Evolutionary conservation across 768 basidiomycete genomes (phyloP).

Genomic region (Tremella mesenterica): DNA sequence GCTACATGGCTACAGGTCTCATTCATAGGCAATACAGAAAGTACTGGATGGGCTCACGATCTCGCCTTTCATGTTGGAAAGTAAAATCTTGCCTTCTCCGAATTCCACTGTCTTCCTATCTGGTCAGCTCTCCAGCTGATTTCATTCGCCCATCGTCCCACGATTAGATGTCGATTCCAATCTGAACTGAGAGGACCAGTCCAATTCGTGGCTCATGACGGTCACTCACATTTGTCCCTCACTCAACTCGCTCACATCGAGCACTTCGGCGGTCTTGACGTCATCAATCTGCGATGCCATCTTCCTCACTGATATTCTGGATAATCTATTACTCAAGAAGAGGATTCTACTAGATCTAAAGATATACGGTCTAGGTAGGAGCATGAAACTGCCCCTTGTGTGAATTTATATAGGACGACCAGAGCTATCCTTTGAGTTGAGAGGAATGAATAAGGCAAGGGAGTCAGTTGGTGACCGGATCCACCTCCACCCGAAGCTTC

Average conservation of each 20-base stretch:
- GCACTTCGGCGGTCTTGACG: conserved; percentile 44
- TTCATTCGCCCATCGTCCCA: neutral
- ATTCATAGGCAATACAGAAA: neutral
- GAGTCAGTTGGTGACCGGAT: neutral
- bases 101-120: conserved; percentile 75
- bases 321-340: neutral
- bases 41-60: conserved; percentile 44
- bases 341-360: too few relatives aligned
- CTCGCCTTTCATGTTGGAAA: conserved; percentile 66
- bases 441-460: neutral
- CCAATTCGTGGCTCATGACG: neutral
- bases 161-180: neutral
- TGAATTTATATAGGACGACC: too few relatives aligned
- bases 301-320: neutral
- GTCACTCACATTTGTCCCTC: conserved; percentile 59
- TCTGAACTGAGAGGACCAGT: neutral
- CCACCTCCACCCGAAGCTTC: neutral
- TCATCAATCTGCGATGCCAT: conserved; percentile 2
- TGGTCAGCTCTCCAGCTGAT: neutral
- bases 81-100: conserved; percentile 62
- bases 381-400: neutral
- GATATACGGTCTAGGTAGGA: neutral
- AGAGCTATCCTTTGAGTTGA: neutral
- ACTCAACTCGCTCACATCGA: conserved; percentile 53
- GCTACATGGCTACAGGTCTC: neutral